These are phyloP conservation scores for Aspergillus chevalieri DNA, from an alignment of 2,329 filamentous ascomycete species.

Conservation along the genomic window DNA sequence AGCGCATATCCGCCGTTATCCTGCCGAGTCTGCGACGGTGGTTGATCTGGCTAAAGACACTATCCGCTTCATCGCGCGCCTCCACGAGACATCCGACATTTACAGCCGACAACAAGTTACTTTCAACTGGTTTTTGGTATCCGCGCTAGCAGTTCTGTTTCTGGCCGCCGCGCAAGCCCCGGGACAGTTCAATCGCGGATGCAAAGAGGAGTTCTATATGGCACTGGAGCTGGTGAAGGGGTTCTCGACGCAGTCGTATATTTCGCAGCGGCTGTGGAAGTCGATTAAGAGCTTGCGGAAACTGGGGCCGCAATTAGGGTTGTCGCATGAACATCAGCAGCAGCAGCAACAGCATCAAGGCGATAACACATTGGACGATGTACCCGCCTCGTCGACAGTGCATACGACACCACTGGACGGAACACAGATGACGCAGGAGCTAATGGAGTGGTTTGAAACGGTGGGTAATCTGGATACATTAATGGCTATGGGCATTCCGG, in stretches of 20 bases:
- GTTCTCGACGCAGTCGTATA: constrained; percentile 54
- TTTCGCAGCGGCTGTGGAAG: constrained; percentile 58
- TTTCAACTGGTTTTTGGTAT: constrained; percentile 62
- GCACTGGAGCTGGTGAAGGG: constrained; percentile 58
- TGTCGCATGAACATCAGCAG: constrained; percentile 31
- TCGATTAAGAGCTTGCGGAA: constrained; percentile 57
- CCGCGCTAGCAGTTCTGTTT: constrained; percentile 57
- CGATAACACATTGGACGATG: not conserved
- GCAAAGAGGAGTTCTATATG: constrained; percentile 60
- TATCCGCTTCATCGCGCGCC: constrained; percentile 53
- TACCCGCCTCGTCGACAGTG: constrained; percentile 39
- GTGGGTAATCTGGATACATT: constrained; percentile 49
- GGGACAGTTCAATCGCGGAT: constrained; percentile 50
- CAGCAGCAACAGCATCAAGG: not conserved
- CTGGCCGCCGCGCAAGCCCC: constrained; percentile 59
- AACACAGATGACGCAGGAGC: constrained; percentile 52
- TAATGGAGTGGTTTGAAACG: constrained; percentile 58
- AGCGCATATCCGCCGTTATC: constrained; percentile 71
- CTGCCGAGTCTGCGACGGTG: constrained; percentile 62
- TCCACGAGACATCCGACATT: constrained; percentile 57
- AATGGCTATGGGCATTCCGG: constrained; percentile 23
- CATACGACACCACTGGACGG: constrained; percentile 43
- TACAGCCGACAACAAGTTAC: constrained; percentile 57
- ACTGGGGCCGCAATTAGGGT: constrained; percentile 53
- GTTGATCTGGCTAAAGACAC: constrained; percentile 60